Evolutionary conservation across 495 filamentous ascomycete genomes (phyloP), one percentile per base, ranked within the genome.

Genomic region (Xylaria scruposa): DNA sequence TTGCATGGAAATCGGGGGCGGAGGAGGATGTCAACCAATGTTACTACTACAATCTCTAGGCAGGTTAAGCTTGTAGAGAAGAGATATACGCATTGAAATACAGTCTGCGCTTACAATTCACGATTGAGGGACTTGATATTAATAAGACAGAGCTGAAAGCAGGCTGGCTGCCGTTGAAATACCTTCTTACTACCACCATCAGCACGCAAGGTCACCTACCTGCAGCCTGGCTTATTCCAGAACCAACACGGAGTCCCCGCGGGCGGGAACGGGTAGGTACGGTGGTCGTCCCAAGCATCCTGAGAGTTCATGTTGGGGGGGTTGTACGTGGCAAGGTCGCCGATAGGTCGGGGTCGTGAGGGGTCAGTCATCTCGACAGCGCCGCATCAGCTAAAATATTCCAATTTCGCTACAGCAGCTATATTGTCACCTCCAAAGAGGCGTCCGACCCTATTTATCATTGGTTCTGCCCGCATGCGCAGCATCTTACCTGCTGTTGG

Each of bases 1-100:
- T 40, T 44, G 60, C 70, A 78, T 74, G 40, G 60, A 64, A 21
- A 9, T 40, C 24, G 31, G 47, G 36, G 51, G 33, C 19, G 26
- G 36, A 31, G 59, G 59, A 19, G 42, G 42, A 29, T 29, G 6
- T 42, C 42, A 42, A 26, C 42, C 62, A 33, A 49, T 33, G 49
- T 44, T 49, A 21, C 62, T 47, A 21, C 60, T 61, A 49, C 10
- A 26, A 66, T 66, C 15, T 54, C 33, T 36, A 36, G 51, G 36
- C 60, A 63, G 33, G 31, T 5, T 3, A 21, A 38, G 58, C 31
- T 38, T 19, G 6, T 6, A 60, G 33, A 60, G 33, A 36, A 13
- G 58, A 36, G 21, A 40, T 19, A 36, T 38, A 33, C 9, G 58
- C 58, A 60, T 60, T 9, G n/a, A 40, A 60, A 60, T 38, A 38